A percentile compares a stretch with the other conserved stretches of the same genome.
Evolutionary conservation across 495 filamentous ascomycete genomes (phyloP).

Genomic region (Aspergillus incahuasiensis): DNA sequence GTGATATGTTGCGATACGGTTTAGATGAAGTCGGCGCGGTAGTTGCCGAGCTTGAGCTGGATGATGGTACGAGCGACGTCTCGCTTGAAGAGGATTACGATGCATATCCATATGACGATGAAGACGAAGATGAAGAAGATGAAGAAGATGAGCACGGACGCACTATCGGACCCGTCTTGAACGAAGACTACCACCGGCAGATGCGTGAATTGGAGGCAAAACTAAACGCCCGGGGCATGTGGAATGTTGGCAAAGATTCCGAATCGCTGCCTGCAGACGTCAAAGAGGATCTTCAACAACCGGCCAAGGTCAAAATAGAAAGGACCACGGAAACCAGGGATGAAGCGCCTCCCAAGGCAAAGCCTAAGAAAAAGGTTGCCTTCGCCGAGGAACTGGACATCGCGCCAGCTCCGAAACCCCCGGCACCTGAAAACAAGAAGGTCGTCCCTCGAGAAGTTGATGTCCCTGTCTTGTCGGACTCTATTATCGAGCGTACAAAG

Average conservation of each 20-base stretch:
- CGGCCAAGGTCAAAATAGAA: constrained; percentile 17
- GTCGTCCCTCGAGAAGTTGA: constrained; percentile 34
- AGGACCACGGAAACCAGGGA: constrained; percentile 6
- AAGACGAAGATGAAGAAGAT: constrained; percentile 46
- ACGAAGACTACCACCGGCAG: constrained; percentile 64
- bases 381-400: constrained; percentile 78
- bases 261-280: constrained; percentile 31
- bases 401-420: constrained; percentile 39
- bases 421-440: constrained; percentile 24
- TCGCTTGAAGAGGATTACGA: constrained; percentile 55
- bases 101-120: constrained; percentile 44
- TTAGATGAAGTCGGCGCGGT: constrained; percentile 81
- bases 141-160: constrained; percentile 68
- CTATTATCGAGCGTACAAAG: constrained; percentile 46
- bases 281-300: constrained; percentile 27
- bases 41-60: constrained; percentile 87
- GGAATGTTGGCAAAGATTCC: constrained; percentile 48
- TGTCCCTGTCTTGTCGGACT: constrained; percentile 32
- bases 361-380: constrained; percentile 66
- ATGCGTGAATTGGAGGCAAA: constrained; percentile 83
- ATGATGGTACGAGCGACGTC: constrained; percentile 59
- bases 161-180: constrained; percentile 55
- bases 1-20: constrained; percentile 89
- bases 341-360: constrained; percentile 22
- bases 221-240: constrained; percentile 54